Conservation (phyloP, 352 stramenopile genomes). For the Globisporangium recalcitrans region DNA sequence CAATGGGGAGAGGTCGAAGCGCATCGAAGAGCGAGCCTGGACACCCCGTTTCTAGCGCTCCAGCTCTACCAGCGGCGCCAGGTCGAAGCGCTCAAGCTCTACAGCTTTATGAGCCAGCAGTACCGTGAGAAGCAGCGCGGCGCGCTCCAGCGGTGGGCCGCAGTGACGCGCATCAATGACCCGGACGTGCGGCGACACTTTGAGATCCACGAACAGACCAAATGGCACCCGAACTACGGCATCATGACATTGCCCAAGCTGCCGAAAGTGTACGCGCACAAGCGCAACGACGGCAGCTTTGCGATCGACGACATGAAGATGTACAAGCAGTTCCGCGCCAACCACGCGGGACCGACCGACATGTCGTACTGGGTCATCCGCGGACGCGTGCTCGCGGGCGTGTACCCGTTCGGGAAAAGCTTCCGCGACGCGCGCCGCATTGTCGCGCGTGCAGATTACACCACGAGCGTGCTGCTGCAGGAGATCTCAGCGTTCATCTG, state of each 20-base stretch:
- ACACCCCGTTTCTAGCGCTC: slow-evolving; percentile 32
- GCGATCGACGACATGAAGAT: slow-evolving; percentile 49
- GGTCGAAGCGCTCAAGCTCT: slow-evolving; percentile 37
- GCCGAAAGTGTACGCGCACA: slow-evolving; percentile 28
- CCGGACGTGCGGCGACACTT: slow-evolving; percentile 14
- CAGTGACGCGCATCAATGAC: slow-evolving; percentile 11
- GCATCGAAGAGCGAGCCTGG: slow-evolving; percentile 11
- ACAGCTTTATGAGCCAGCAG: slow-evolving; percentile 33
- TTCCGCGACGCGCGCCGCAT: slow-evolving; percentile 41
- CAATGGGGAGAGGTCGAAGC: slow-evolving; percentile 2
- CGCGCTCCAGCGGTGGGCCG: slow-evolving; percentile 27
- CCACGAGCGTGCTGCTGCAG: slow-evolving; percentile 59
- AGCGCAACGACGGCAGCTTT: slow-evolving; percentile 34
- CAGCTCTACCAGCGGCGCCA: slow-evolving; percentile 42
- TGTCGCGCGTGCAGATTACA: slow-evolving; percentile 42
- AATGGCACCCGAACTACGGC: slow-evolving; percentile 68
- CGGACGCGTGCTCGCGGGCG: slow-evolving; percentile 43
- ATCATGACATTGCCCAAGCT: slow-evolving; percentile 54
- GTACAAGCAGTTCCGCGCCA: slow-evolving; percentile 63
- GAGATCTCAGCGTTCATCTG: slow-evolving; percentile 66
- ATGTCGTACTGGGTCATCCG: slow-evolving; percentile 71
- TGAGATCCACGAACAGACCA: slow-evolving; percentile 16
- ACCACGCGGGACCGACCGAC: slow-evolving; percentile 58
- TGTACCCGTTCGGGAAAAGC: slow-evolving; percentile 43
- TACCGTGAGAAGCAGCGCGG: slow-evolving; percentile 22